Evolutionary conservation across 2,329 filamentous ascomycete genomes (phyloP).

Genomic region (Cladosporium sp.): DNA sequence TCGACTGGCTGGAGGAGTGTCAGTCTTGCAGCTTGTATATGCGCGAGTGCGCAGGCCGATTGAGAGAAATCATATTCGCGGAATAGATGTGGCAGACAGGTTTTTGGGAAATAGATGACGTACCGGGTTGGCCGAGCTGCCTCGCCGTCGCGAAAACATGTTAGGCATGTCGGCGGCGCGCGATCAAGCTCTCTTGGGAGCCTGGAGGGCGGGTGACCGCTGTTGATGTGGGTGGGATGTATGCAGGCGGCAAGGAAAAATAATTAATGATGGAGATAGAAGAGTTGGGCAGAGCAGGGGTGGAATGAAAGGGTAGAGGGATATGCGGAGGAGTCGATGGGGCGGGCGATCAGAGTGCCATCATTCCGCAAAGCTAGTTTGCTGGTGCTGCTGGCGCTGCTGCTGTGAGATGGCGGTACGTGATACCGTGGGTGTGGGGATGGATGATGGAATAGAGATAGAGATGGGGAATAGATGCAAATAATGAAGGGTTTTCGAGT

Average conservation of each 20-base stretch:
- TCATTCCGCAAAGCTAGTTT: constrained; percentile 10
- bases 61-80: background rate
- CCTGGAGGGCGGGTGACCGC: background rate
- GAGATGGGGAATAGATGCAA: background rate
- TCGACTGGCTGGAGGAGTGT: constrained; percentile 38
- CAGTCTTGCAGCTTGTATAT: background rate
- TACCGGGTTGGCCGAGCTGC: constrained; percentile 27
- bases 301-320: background rate
- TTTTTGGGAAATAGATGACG: constrained; percentile 18
- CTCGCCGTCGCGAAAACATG: constrained; percentile 27
- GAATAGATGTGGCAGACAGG: background rate
- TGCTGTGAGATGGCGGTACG: background rate
- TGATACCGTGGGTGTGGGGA: background rate
- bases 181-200: background rate
- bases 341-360: constrained; percentile 11
- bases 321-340: background rate
- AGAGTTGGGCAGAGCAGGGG: background rate
- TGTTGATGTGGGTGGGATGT: background rate
- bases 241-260: background rate
- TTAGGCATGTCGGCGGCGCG: constrained; percentile 19
- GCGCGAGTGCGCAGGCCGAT: background rate
- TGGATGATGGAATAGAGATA: background rate
- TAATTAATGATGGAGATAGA: too few species aligned
- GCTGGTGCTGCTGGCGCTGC: too few species aligned
- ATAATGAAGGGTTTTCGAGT: too few species aligned